These are phyloP conservation scores for Apiospora pterosperma DNA, from an alignment of 2,329 filamentous ascomycete species.

Conservation along the genomic window DNA sequence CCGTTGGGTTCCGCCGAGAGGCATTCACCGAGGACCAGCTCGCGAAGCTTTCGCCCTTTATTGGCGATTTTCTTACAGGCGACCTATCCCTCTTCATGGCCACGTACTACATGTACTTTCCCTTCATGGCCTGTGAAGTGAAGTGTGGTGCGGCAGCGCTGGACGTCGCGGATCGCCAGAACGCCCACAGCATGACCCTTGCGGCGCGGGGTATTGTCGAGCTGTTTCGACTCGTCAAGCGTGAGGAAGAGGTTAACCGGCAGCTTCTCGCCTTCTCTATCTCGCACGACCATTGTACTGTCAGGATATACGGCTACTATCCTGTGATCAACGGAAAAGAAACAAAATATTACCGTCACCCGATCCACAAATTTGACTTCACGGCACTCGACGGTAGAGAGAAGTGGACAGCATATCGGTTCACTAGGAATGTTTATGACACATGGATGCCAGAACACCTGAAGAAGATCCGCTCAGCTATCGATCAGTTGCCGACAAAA, in stretches of 20 bases:
- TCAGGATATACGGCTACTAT: conserved; percentile 39
- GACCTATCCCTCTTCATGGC: conserved; percentile 40
- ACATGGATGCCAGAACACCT: conserved; percentile 32
- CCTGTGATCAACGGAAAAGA: conserved; percentile 29
- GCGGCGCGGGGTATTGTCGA: conserved; percentile 35
- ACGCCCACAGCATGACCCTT: conserved; percentile 38
- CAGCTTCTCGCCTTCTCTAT: conserved; percentile 42
- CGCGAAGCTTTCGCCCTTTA: conserved; percentile 34
- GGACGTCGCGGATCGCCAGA: conserved; percentile 35
- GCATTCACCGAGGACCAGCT: conserved; percentile 42
- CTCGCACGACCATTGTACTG: conserved; percentile 29
- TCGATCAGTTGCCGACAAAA: conserved; percentile 26
- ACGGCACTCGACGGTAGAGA: conserved; percentile 27
- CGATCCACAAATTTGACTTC: conserved; percentile 31
- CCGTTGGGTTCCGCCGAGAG: conserved; percentile 35
- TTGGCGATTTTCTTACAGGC: conserved; percentile 27
- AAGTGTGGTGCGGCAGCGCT: conserved; percentile 37
- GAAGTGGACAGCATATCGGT: conserved; percentile 33
- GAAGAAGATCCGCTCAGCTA: conserved; percentile 32
- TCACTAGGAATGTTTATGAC: conserved; percentile 33
- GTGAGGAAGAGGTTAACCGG: conserved; percentile 34
- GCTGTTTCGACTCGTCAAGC: conserved; percentile 33
- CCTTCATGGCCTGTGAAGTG: conserved; percentile 46
- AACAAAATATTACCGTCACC: conserved; percentile 34
- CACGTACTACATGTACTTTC: conserved; percentile 46